These are phyloP conservation scores for Mycocalia duriaeana DNA, from an alignment of 1,284 basidiomycete species.

Conservation along the genomic window DNA sequence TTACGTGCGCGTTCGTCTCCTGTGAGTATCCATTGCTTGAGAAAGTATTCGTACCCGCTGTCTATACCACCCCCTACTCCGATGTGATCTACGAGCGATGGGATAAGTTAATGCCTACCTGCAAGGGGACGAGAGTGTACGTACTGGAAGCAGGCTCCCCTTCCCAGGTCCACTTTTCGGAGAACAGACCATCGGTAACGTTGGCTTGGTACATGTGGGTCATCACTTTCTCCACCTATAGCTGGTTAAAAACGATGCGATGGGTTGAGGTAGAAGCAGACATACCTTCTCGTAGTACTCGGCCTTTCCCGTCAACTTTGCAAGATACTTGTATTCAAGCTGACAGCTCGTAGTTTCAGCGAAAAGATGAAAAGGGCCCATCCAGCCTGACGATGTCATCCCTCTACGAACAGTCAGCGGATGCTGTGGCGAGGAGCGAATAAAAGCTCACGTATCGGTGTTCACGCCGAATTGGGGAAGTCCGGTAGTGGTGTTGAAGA, in stretches of 20 bases:
- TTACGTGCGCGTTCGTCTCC: slow-evolving; percentile 44
- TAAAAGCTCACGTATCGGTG: slow-evolving; percentile 23
- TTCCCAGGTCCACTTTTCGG: slow-evolving; percentile 35
- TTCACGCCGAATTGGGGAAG: slow-evolving; percentile 51
- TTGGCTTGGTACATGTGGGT: slow-evolving; percentile 38
- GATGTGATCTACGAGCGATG: slow-evolving; percentile 33
- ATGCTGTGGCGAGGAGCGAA: background rate
- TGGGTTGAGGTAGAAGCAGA: background rate
- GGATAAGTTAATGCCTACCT: background rate
- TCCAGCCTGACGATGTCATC: slow-evolving; percentile 28
- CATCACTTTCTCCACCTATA: slow-evolving; percentile 42
- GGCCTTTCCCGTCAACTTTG: slow-evolving; percentile 47
- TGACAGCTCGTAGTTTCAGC: slow-evolving; percentile 54
- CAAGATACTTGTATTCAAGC: slow-evolving; percentile 59
- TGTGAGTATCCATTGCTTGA: slow-evolving; percentile 69
- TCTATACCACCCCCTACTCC: slow-evolving; percentile 60
- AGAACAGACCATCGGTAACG: slow-evolving; percentile 34
- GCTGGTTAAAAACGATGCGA: background rate
- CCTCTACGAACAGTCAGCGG: slow-evolving; percentile 22
- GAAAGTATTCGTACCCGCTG: slow-evolving; percentile 68
- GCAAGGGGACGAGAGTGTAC: too few relatives aligned
- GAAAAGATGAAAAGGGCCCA: slow-evolving; percentile 25
- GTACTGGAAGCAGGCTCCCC: too few relatives aligned
- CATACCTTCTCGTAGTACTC: slow-evolving; percentile 43
- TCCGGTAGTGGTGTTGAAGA: slow-evolving; percentile 48